phyloP scores from a whole-genome alignment of 768 basidiomycete species.

The Xerocomellus dryophilus region DNA sequence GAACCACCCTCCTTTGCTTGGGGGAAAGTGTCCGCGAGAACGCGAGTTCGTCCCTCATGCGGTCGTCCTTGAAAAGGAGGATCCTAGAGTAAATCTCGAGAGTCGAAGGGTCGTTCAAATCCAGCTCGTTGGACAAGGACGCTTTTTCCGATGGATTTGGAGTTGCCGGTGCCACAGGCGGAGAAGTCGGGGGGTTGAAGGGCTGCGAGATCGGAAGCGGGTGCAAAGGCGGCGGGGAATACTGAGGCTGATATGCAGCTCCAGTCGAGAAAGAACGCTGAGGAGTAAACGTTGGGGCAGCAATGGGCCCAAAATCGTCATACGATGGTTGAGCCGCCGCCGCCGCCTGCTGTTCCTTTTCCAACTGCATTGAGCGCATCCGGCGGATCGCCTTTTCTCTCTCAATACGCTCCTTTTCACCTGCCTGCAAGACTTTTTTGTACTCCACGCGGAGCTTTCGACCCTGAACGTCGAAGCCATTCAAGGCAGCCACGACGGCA shows the following conservation, averaged over 20 bases:
- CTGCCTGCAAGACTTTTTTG: slow-evolving; percentile 98
- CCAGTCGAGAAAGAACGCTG: slow-evolving; percentile 71
- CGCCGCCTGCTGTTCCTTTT: slow-evolving; percentile 64
- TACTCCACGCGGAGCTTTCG: slow-evolving; percentile 98
- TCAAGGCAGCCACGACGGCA: slow-evolving; percentile 91
- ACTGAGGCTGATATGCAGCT: slow-evolving; percentile 58
- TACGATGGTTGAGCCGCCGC: slow-evolving; percentile 44
- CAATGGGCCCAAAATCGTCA: slow-evolving; percentile 71
- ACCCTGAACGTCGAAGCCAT: slow-evolving; percentile 94
- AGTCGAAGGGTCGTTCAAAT: slow-evolving; percentile 93
- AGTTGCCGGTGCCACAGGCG: slow-evolving; percentile 54
- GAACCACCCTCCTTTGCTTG: slow-evolving; percentile 88
- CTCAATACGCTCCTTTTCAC: slow-evolving; percentile 98
- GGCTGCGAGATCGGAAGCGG: slow-evolving; percentile 37
- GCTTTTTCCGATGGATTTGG: slow-evolving; percentile 66
- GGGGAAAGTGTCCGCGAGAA: slow-evolving; percentile 86
- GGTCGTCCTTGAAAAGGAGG: slow-evolving; percentile 95
- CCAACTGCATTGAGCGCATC: slow-evolving; percentile 96
- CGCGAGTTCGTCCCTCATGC: slow-evolving; percentile 94
- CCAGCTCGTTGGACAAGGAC: slow-evolving; percentile 67
- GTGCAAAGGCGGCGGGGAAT: slow-evolving; percentile 53
- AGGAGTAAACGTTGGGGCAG: slow-evolving; percentile 56
- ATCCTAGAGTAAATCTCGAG: slow-evolving; percentile 97
- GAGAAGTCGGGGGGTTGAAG: slow-evolving; percentile 45
- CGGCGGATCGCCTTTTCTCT: slow-evolving; percentile 96